These are phyloP conservation scores for Cydonia oblonga DNA, from an alignment of 331 rosid genomes.

Conservation along the genomic window DNA sequence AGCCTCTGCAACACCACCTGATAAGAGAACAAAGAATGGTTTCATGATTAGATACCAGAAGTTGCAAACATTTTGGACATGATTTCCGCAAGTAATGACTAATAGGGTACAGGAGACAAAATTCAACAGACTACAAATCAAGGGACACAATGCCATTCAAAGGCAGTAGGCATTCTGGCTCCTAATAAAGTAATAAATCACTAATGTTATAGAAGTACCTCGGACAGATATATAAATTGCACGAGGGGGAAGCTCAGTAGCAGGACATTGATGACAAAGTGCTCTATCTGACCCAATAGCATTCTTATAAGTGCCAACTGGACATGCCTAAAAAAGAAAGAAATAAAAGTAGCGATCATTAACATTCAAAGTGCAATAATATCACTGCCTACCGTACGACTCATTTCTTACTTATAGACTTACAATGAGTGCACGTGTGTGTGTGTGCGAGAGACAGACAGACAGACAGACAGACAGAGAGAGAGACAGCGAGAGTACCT, in stretches of 20 bases:
- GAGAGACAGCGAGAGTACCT: constrained; percentile 27
- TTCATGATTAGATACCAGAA: constrained; percentile 4
- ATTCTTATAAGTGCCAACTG: constrained; percentile 87
- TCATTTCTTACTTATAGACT: background rate
- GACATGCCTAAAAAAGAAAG: constrained; percentile 60
- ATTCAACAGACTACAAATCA: background rate
- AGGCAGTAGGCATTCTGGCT: background rate
- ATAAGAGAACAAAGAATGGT: constrained; percentile 3
- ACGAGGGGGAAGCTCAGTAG: constrained; percentile 71
- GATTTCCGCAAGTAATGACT: background rate
- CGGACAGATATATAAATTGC: constrained; percentile 65
- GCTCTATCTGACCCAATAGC: constrained; percentile 67
- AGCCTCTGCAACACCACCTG: constrained; percentile 80
- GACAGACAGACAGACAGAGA: background rate
- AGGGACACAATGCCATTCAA: background rate
- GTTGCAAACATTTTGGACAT: background rate
- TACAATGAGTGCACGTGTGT: background rate
- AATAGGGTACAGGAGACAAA: constrained; percentile 4
- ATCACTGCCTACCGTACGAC: background rate
- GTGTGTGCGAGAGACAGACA: background rate
- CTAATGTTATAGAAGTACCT: constrained; percentile 39
- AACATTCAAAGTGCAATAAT: background rate
- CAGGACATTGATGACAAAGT: constrained; percentile 78
- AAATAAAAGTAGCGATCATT: no score
- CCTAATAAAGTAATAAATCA: background rate